A percentile compares a stretch with the other conserved stretches of the same genome.
These are phyloP conservation scores for Amauroascus niger DNA, from an alignment of 2,329 filamentous ascomycete genomes.

Conservation along the genomic window DNA sequence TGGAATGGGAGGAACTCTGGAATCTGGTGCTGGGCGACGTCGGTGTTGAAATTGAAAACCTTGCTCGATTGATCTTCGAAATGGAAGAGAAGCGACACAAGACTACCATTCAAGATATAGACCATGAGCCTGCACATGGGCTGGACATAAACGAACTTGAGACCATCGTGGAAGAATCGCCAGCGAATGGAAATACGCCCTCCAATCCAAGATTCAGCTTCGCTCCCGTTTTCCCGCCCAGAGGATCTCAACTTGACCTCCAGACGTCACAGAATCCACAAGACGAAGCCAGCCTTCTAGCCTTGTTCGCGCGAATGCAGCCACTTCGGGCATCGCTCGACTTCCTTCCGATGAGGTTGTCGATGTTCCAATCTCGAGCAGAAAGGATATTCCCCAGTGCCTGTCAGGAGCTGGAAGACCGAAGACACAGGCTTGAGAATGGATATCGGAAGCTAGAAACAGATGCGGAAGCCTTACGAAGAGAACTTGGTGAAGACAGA, in stretches of 20 bases:
- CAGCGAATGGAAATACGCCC: constrained; percentile 46
- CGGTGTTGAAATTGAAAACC: constrained; percentile 71
- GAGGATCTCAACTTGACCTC: constrained; percentile 32
- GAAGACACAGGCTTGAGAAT: constrained; percentile 64
- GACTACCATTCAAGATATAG: constrained; percentile 54
- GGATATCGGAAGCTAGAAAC: constrained; percentile 79
- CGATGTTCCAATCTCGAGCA: constrained; percentile 72
- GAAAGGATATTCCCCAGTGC: constrained; percentile 75
- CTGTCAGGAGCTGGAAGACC: constrained; percentile 74
- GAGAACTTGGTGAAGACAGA: constrained; percentile 86
- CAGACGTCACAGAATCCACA: constrained; percentile 45
- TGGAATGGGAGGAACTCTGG: constrained; percentile 99
- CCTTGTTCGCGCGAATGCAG: constrained; percentile 90
- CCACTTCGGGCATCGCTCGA: constrained; percentile 85
- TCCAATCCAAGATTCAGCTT: constrained; percentile 59
- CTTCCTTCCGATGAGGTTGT: constrained; percentile 88
- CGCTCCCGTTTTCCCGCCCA: constrained; percentile 48
- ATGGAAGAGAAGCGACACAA: constrained; percentile 94
- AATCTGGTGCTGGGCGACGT: constrained; percentile 88
- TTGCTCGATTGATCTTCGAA: constrained; percentile 78
- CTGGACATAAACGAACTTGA: constrained; percentile 81
- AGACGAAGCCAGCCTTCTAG: constrained; percentile 80
- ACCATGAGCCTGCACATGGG: constrained; percentile 41
- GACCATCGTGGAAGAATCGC: constrained; percentile 84
- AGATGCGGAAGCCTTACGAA: constrained; percentile 78